Conservation (phyloP, 257 asterid genomes). For the Solanum medicagineum region DNA sequence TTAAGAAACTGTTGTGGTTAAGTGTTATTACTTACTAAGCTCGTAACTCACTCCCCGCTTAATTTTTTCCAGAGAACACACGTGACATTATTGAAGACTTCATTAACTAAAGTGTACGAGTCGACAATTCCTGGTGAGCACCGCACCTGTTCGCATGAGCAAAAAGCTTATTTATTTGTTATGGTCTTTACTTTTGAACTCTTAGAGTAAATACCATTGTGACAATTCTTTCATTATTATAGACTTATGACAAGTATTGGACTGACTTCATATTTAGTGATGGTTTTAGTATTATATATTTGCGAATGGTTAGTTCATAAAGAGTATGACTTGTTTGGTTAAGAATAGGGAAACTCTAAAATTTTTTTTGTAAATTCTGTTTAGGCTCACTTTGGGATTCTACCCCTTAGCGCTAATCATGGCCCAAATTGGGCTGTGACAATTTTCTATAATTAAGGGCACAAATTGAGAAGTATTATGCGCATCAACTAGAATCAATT, state of each 20-base stretch:
- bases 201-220: no score
- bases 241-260: not conserved
- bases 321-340: not conserved
- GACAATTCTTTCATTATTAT: not conserved
- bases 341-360: not conserved
- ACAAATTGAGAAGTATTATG: not conserved
- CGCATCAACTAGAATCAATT: not conserved
- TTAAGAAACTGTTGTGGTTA: no score
- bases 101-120: no score
- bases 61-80: no score
- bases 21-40: no score
- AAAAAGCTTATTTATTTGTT: no score
- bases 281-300: no score
- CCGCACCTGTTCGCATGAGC: no score
- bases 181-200: no score
- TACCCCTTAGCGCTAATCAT: not conserved
- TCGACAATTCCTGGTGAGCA: no score
- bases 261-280: not conserved
- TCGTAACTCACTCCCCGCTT: no score
- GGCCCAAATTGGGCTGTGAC: not conserved
- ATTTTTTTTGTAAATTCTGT: not conserved
- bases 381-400: not conserved
- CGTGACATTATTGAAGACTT: no score
- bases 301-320: not conserved
- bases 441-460: not conserved